Conservation (phyloP, 78 protist genomes). For the Protostelium mycophagum region DNA sequence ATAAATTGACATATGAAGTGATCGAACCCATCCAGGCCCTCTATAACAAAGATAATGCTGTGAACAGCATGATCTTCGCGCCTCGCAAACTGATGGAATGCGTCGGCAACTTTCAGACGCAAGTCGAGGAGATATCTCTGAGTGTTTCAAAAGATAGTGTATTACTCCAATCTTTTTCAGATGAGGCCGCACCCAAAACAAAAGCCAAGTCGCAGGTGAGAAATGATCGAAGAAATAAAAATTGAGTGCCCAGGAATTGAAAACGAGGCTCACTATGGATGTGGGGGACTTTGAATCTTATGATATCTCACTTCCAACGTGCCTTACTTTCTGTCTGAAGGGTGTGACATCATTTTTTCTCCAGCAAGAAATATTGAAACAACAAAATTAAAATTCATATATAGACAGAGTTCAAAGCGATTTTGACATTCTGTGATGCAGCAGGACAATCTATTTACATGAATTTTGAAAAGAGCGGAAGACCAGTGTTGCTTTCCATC, state of each 20-base stretch:
- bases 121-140: neutral
- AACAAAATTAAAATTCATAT: too few relatives aligned
- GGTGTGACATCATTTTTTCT: neutral
- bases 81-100: neutral
- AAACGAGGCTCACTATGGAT: neutral
- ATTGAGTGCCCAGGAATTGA: neutral
- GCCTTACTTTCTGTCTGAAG: neutral
- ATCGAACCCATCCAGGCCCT: neutral
- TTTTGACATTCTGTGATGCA: neutral
- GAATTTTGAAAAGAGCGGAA: neutral
- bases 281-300: neutral
- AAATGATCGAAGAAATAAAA: neutral
- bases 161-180: neutral
- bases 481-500: neutral
- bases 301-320: neutral
- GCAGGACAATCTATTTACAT: neutral
- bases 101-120: neutral
- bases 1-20: neutral
- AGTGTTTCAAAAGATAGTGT: neutral
- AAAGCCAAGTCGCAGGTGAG: neutral
- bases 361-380: neutral
- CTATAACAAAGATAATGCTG: neutral
- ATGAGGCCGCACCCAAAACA: neutral
- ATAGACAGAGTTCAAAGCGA: neutral
- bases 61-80: neutral